Conservation (phyloP, 2,329 filamentous ascomycete species). For the Monilinia polystroma region DNA sequence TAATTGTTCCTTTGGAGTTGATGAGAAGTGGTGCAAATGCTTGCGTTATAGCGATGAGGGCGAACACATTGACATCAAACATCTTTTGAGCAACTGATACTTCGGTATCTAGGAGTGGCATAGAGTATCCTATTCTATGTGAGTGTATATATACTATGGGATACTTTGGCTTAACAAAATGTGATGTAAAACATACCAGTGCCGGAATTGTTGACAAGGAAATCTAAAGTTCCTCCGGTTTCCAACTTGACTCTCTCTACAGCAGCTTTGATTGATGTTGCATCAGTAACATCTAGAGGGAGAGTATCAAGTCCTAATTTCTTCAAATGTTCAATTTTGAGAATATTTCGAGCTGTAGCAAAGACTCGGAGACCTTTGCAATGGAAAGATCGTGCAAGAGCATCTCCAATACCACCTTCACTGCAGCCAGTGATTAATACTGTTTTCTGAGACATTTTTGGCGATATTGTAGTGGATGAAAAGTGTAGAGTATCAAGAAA, state of each 20-base stretch:
- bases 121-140: slow-evolving; percentile 32
- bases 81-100: slow-evolving; percentile 35
- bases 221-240: slow-evolving; percentile 44
- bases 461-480: not conserved
- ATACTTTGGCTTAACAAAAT: slow-evolving; percentile 25
- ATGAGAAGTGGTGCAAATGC: slow-evolving; percentile 37
- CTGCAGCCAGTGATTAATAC: slow-evolving; percentile 45
- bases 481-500: not conserved
- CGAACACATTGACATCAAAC: slow-evolving; percentile 41
- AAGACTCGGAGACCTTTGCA: slow-evolving; percentile 43
- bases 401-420: slow-evolving; percentile 44
- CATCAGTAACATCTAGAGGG: slow-evolving; percentile 44
- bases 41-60: slow-evolving; percentile 38
- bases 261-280: slow-evolving; percentile 41
- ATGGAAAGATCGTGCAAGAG: slow-evolving; percentile 44
- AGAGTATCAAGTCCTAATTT: slow-evolving; percentile 40
- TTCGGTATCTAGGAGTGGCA: slow-evolving; percentile 41
- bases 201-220: slow-evolving; percentile 48
- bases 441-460: slow-evolving; percentile 27
- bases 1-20: slow-evolving; percentile 43
- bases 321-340: slow-evolving; percentile 40
- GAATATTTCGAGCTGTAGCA: slow-evolving; percentile 44
- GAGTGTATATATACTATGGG: slow-evolving; percentile 1
- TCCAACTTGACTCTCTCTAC: slow-evolving; percentile 39
- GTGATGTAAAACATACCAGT: slow-evolving; percentile 27